These are phyloP conservation scores for Lactifluus subvellereus DNA, from an alignment of 768 basidiomycete genomes.

Conservation along the genomic window DNA sequence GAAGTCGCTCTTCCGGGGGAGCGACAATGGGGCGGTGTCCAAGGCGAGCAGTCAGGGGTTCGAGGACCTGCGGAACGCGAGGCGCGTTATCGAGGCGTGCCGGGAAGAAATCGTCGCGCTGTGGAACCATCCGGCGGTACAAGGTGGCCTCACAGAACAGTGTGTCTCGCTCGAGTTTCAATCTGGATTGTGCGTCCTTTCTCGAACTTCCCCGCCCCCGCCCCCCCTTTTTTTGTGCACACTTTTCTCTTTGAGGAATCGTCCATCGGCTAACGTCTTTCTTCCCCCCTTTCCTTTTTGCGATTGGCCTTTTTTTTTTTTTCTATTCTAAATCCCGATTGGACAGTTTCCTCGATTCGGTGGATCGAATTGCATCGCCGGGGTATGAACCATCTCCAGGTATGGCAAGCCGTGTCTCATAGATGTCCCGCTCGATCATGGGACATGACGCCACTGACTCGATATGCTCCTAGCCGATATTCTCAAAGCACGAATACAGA, in stretches of 20 bases:
- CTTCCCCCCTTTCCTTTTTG: too few relatives aligned
- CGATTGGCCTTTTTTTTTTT: background rate
- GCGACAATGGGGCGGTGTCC: constrained; percentile 16
- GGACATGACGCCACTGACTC: background rate
- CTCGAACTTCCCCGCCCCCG: background rate
- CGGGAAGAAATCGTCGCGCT: constrained; percentile 48
- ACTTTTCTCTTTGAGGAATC: background rate
- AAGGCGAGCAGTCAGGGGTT: constrained; percentile 10
- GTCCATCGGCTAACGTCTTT: background rate
- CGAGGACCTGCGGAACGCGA: constrained; percentile 39
- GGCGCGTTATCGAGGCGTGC: constrained; percentile 47
- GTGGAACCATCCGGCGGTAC: constrained; percentile 46
- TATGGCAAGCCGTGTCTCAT: constrained; percentile 26
- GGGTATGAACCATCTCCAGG: constrained; percentile 50
- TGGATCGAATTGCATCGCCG: constrained; percentile 43
- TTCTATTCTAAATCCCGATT: background rate
- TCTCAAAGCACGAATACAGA: constrained; percentile 56
- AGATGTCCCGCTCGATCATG: background rate
- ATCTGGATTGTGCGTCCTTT: constrained; percentile 51
- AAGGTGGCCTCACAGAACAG: constrained; percentile 37
- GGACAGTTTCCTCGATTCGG: constrained; percentile 53
- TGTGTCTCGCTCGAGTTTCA: constrained; percentile 50
- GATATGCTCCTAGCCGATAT: constrained; percentile 45
- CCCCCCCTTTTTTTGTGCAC: background rate
- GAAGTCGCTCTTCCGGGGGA: constrained; percentile 40